Conservation (phyloP, 106 monocot genomes). For the Allium sativum region DNA sequence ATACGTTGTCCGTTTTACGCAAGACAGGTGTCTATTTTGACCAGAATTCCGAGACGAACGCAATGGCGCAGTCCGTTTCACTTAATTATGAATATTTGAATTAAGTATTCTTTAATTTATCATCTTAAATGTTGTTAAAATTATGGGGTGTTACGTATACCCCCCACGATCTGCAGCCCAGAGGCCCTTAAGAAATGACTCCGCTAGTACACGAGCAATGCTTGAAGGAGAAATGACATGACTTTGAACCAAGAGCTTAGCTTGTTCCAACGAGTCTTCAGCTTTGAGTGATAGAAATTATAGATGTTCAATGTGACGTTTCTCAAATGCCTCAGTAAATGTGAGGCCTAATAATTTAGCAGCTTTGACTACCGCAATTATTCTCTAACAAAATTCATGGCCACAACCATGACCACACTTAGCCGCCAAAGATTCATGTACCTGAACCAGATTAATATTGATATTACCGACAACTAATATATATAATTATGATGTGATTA, state of each 20-base stretch:
- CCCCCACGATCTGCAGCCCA: too few relatives aligned
- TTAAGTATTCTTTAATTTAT: too few relatives aligned
- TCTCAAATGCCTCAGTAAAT: slow-evolving; percentile 90
- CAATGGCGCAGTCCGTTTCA: too few relatives aligned
- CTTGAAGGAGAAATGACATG: slow-evolving; percentile 63
- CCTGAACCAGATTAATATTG: too few relatives aligned
- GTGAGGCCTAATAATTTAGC: slow-evolving; percentile 66
- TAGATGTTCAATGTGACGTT: slow-evolving; percentile 72
- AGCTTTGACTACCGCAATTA: slow-evolving; percentile 75
- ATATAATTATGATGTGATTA: too few relatives aligned
- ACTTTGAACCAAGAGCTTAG: slow-evolving; percentile 71
- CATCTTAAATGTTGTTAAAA: too few relatives aligned
- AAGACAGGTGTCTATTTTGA: too few relatives aligned
- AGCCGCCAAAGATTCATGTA: slow-evolving; percentile 50
- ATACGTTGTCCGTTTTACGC: too few relatives aligned
- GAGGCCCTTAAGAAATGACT: slow-evolving; percentile 98
- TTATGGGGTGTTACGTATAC: too few relatives aligned
- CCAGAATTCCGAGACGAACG: too few relatives aligned
- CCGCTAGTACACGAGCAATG: slow-evolving; percentile 75
- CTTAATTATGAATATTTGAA: too few relatives aligned
- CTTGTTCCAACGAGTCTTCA: slow-evolving; percentile 90
- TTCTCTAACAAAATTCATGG: slow-evolving; percentile 68
- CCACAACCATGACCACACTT: slow-evolving; percentile 81
- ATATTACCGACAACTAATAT: too few relatives aligned
- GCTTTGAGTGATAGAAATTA: slow-evolving; percentile 95